Conservation (phyloP, 75 land plant genomes). For the Sequoia sempervirens region DNA sequence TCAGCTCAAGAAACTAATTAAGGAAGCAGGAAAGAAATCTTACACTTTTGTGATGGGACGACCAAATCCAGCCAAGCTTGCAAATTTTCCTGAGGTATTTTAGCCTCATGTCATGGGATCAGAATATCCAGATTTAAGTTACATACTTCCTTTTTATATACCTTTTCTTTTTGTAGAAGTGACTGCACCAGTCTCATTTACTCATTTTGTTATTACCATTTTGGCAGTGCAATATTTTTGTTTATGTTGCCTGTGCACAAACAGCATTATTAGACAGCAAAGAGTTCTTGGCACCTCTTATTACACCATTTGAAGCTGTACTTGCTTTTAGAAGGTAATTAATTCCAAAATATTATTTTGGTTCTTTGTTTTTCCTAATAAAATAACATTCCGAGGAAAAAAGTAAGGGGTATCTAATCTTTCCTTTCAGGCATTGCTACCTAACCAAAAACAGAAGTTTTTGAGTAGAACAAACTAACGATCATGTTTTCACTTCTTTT, state of each 20-base stretch:
- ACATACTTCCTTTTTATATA: not conserved
- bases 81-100: constrained; percentile 90
- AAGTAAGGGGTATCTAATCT: not conserved
- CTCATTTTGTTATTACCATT: not conserved
- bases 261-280: constrained; percentile 94
- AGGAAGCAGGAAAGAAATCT: constrained; percentile 79
- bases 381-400: not conserved
- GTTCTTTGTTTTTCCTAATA: not conserved
- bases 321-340: constrained; percentile 70
- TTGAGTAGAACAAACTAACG: not conserved
- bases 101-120: not conserved
- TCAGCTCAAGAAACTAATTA: constrained; percentile 55
- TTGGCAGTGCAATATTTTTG: constrained; percentile 86
- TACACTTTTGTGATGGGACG: constrained; percentile 85
- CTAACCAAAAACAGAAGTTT: not conserved
- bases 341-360: not conserved
- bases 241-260: constrained; percentile 88
- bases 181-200: not conserved
- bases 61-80: constrained; percentile 94
- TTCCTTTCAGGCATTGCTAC: not conserved
- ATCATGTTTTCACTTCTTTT: not conserved
- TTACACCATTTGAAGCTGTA: constrained; percentile 90
- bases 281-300: constrained; percentile 88
- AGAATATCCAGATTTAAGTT: not conserved
- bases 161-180: not conserved